Evolutionary conservation across 805 yeast genomes (phyloP).

Genomic region (Candida verbasci): DNA sequence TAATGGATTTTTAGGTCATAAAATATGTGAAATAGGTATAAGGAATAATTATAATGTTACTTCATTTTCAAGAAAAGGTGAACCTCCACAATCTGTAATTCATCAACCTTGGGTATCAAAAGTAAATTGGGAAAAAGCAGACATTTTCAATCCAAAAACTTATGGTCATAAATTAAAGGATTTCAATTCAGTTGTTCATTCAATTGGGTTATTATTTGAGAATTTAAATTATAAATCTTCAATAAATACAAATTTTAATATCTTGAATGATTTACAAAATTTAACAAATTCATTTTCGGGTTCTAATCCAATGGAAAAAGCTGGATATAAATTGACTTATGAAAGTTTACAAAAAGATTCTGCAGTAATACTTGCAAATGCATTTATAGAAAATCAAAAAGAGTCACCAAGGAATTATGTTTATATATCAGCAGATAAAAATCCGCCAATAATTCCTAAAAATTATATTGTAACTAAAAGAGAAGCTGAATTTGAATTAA

Average conservation of each 20-base stretch:
- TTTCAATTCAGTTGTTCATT: slow-evolving; percentile 71
- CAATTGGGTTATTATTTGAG: slow-evolving; percentile 74
- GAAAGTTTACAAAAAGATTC: slow-evolving; percentile 66
- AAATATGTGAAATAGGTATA: slow-evolving; percentile 66
- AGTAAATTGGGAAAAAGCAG: slow-evolving; percentile 65
- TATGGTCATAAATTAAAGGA: slow-evolving; percentile 45
- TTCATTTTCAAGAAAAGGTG: slow-evolving; percentile 65
- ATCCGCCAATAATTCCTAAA: slow-evolving; percentile 61
- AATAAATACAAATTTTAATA: slow-evolving; percentile 37
- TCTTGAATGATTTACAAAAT: slow-evolving; percentile 26
- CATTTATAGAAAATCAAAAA: slow-evolving; percentile 33
- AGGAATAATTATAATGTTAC: slow-evolving; percentile 60
- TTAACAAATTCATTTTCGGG: slow-evolving; percentile 39
- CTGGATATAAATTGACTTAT: slow-evolving; percentile 41
- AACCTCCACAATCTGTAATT: slow-evolving; percentile 22
- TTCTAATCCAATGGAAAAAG: slow-evolving; percentile 58
- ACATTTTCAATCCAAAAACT: slow-evolving; percentile 61
- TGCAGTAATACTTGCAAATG: slow-evolving; percentile 59
- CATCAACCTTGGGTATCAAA: slow-evolving; percentile 51
- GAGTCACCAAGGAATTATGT: slow-evolving; percentile 38
- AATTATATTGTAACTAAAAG: slow-evolving; percentile 76
- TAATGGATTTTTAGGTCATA: slow-evolving; percentile 70
- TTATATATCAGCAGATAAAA: slow-evolving; percentile 76
- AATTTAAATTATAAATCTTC: slow-evolving; percentile 62
- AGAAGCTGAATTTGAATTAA: slow-evolving; percentile 62